Base-by-base conservation (phyloP, 1,284 basidiomycete species). In the Sphagnurus paluster region DNA sequence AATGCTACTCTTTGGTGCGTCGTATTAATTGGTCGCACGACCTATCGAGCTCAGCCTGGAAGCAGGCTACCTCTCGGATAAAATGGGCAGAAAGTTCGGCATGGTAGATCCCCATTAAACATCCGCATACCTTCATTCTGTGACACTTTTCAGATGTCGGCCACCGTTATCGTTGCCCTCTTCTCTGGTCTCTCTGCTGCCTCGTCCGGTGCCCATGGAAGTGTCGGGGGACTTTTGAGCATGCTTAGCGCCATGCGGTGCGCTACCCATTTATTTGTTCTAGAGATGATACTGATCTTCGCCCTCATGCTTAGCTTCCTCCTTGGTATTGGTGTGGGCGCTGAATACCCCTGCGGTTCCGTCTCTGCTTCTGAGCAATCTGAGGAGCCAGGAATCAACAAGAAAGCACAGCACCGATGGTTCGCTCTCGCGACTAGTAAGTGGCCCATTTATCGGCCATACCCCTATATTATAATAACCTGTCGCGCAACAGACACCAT, bases 291-390 rank as follows among this genome's bases (percentile, higher is more conserved):
- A 16, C 14, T 44, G n/a, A n/a, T n/a, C n/a, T n/a, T n/a, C n/a
- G n/a, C n/a, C n/a, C n/a, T n/a, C n/a, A n/a, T n/a, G n/a, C n/a
- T 9, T 50, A 87, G 84, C 23, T 89, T 93, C 71, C 65, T 93
- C 7, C 74, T 91, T 43, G 91, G 90, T 37, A 84, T 91, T 48
- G 90, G 90, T 30, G 75, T 93, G 7, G 93, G 93, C 20, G 92
- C 92, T 9, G 91, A 95, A 64, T 96, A 97, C 56, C 93, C 93
- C 5, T 89, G 87, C 50, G 94, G 93, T 5, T 89, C 86, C 3
- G 93, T 97, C n/a, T 91, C 93, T 17, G 87, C 88, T 2, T 88
- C 90, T 1, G 94, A 97, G 63, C 89, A 92, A 61, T 92, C 92
- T 0, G 94, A 96, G 64, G 87, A 91, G 59, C 71, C 77, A 16